These are phyloP conservation scores for Didymella glomerata DNA, from an alignment of 2,329 filamentous ascomycete species.

Conservation along the genomic window DNA sequence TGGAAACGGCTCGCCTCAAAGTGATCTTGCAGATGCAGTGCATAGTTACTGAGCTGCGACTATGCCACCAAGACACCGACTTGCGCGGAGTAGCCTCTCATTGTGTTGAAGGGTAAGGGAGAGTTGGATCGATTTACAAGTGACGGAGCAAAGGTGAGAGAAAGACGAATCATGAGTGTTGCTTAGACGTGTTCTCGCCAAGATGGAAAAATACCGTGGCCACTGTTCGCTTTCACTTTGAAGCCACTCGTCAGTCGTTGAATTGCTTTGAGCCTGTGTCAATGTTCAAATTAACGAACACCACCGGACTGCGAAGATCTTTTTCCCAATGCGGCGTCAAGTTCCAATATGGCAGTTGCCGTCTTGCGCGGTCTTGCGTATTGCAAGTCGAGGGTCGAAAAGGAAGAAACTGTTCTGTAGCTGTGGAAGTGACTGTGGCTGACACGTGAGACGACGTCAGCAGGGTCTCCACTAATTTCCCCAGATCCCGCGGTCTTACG, in stretches of 20 bases:
- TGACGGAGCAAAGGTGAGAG: background rate
- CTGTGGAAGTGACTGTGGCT: background rate
- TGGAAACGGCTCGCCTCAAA: no score
- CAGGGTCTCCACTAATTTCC: conserved; percentile 9
- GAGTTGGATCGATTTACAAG: background rate
- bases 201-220: background rate
- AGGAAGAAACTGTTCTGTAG: background rate
- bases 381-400: background rate
- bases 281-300: background rate
- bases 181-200: no score
- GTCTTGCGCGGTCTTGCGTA: background rate
- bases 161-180: background rate
- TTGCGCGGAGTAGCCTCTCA: background rate
- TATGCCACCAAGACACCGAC: background rate
- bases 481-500: background rate
- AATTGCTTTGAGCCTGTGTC: background rate
- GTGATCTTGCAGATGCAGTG: no score
- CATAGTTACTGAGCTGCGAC: background rate
- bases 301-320: background rate
- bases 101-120: background rate
- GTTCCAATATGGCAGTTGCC: background rate
- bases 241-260: background rate
- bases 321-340: no score
- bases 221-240: background rate
- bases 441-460: conserved; percentile 22